Percentiles rank a stretch among this genome's conserved stretches.
These are phyloP conservation scores for Sugiyamaella marilandica DNA, from an alignment of 805 yeast genomes.

Conservation along the genomic window DNA sequence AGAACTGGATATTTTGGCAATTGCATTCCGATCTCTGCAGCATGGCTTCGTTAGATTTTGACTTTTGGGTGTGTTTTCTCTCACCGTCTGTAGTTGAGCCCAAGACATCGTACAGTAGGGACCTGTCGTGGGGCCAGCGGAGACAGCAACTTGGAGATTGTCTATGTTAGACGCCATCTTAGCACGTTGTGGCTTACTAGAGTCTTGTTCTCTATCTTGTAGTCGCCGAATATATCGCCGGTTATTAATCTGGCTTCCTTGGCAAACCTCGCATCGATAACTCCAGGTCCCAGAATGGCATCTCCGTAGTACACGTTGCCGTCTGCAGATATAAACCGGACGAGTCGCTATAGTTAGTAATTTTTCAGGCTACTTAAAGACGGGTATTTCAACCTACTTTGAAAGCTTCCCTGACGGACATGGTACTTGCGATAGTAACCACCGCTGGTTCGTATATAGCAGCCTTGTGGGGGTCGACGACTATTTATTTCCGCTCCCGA, in stretches of 20 bases:
- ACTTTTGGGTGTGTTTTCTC: constrained; percentile 5
- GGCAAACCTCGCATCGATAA: constrained; percentile 37
- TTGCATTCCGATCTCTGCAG: constrained; percentile 38
- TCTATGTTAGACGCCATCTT: constrained; percentile 5
- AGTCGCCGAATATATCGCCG: constrained; percentile 44
- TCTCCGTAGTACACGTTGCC: constrained; percentile 45
- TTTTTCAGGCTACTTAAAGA: background rate
- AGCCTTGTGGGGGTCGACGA: background rate
- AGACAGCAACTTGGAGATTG: constrained; percentile 36
- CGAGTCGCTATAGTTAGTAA: constrained; percentile 34
- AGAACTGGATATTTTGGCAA: constrained; percentile 47
- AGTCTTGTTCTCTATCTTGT: constrained; percentile 37
- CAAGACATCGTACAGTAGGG: constrained; percentile 43
- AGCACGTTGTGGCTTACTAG: constrained; percentile 6
- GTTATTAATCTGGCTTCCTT: constrained; percentile 40
- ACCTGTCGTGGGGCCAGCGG: constrained; percentile 40
- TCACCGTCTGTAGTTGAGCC: constrained; percentile 47
- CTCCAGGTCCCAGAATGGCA: constrained; percentile 38
- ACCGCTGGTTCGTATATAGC: no score
- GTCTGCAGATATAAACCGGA: constrained; percentile 45
- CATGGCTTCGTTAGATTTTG: constrained; percentile 24
- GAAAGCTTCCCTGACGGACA: background rate
- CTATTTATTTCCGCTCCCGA: no score
- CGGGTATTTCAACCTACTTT: background rate
- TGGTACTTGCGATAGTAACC: no score